phyloP scores from a whole-genome alignment of 495 filamentous ascomycete species.

The Podospora australis region DNA sequence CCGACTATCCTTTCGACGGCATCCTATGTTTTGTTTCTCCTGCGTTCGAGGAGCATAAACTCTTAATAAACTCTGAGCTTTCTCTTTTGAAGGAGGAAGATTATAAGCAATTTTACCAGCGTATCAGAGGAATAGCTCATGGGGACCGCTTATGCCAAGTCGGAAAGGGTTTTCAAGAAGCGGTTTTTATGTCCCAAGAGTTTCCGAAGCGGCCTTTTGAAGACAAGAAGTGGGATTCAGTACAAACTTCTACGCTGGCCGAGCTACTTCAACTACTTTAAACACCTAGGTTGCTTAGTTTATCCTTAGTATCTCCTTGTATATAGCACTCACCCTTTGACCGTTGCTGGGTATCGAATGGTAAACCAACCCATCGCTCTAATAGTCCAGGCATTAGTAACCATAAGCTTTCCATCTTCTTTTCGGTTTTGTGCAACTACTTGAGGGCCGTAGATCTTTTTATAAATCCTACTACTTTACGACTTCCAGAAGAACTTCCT shows the following conservation, averaged over 20 bases:
- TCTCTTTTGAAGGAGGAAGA: not conserved
- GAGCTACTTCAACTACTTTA: constrained; percentile 4
- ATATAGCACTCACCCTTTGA: no score
- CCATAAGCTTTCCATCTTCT: no score
- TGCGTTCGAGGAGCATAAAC: constrained; percentile 2
- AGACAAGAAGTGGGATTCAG: not conserved
- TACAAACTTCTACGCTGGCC: not conserved
- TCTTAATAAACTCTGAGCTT: not conserved
- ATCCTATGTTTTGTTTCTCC: constrained; percentile 3
- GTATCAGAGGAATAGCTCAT: not conserved
- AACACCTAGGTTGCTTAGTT: no score
- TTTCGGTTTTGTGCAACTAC: no score
- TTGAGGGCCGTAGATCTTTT: no score
- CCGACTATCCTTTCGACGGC: not conserved
- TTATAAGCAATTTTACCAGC: not conserved
- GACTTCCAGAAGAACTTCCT: no score
- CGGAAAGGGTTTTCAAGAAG: not conserved
- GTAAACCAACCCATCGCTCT: no score
- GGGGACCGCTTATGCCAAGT: constrained; percentile 2
- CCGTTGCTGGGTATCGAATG: no score
- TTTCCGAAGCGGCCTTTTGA: constrained; percentile 3
- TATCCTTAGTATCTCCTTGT: no score
- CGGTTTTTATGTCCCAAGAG: not conserved
- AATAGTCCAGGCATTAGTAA: no score
- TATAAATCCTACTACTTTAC: no score